These are phyloP conservation scores for Plasmodium coatneyi DNA, from an alignment of 169 alveolate species.

Conservation along the genomic window DNA sequence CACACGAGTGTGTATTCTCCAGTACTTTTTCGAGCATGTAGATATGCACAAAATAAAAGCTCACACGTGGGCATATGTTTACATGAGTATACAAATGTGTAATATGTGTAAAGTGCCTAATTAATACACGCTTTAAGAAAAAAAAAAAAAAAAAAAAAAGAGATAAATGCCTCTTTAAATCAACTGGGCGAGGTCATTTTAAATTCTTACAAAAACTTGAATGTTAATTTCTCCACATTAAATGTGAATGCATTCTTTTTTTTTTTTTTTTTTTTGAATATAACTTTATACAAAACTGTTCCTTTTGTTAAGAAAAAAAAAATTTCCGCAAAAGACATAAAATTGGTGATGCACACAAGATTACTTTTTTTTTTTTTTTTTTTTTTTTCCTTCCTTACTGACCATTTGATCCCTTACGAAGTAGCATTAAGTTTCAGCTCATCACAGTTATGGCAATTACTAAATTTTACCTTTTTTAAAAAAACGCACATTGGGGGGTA, in stretches of 20 bases:
- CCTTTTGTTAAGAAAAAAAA: neutral
- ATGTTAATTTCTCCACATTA: neutral
- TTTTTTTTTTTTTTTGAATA: neutral
- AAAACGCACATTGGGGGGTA: neutral
- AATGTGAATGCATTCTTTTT: neutral
- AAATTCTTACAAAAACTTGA: neutral
- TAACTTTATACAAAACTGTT: neutral
- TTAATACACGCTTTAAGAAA: neutral
- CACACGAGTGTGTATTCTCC: neutral
- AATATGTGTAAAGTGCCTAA: neutral
- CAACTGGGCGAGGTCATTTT: neutral
- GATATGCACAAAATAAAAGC: neutral
- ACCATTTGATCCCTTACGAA: conserved; percentile 5
- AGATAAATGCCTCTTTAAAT: neutral
- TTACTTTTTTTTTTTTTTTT: neutral
- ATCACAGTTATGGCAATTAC: neutral
- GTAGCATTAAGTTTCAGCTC: neutral
- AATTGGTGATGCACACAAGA: neutral
- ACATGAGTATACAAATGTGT: neutral
- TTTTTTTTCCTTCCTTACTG: conserved; percentile 11
- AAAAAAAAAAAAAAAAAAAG: neutral
- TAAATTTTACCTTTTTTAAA: neutral
- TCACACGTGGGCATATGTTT: neutral
- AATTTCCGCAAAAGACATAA: neutral
- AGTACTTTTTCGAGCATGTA: neutral